These are phyloP conservation scores for Avena atlantica DNA, from an alignment of 176 grass and related monocot species.

Conservation along the genomic window DNA sequence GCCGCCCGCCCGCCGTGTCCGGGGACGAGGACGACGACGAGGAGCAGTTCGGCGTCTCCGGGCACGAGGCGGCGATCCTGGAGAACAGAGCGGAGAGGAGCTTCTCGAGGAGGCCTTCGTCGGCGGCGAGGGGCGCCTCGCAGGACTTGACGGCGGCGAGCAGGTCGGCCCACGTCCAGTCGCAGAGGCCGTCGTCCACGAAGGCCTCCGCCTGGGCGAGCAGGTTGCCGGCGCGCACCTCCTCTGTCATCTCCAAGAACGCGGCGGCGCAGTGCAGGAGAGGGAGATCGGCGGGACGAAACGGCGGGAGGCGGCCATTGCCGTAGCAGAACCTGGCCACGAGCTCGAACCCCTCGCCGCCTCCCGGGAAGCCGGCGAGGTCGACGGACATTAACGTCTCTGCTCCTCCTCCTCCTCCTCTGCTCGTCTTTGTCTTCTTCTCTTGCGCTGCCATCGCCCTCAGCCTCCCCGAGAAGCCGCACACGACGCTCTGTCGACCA, in stretches of 20 bases:
- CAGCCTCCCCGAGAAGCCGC: constrained; percentile 75
- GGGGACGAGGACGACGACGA: constrained; percentile 77
- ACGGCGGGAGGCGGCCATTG: constrained; percentile 59
- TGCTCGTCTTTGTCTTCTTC: background rate
- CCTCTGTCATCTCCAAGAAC: constrained; percentile 88
- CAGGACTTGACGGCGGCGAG: constrained; percentile 67
- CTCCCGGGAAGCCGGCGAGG: constrained; percentile 74
- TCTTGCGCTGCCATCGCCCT: constrained; percentile 57
- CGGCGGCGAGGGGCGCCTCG: constrained; percentile 54
- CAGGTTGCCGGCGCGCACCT: constrained; percentile 75
- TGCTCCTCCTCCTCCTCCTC: background rate
- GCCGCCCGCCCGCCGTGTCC: constrained; percentile 43
- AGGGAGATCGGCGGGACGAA: constrained; percentile 67
- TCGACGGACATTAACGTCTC: constrained; percentile 28
- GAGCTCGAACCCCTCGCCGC: constrained; percentile 76
- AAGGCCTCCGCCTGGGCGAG: constrained; percentile 65
- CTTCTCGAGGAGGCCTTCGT: constrained; percentile 53
- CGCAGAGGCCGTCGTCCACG: constrained; percentile 70
- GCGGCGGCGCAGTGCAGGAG: constrained; percentile 70
- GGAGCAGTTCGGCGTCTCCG: constrained; percentile 49
- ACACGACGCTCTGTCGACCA: constrained; percentile 66
- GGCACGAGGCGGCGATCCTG: constrained; percentile 60
- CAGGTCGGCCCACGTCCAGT: constrained; percentile 82
- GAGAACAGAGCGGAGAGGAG: constrained; percentile 72
- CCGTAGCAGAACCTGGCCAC: constrained; percentile 83